Conservation (phyloP, 2,329 filamentous ascomycete species). For the Alternaria alternata region DNA sequence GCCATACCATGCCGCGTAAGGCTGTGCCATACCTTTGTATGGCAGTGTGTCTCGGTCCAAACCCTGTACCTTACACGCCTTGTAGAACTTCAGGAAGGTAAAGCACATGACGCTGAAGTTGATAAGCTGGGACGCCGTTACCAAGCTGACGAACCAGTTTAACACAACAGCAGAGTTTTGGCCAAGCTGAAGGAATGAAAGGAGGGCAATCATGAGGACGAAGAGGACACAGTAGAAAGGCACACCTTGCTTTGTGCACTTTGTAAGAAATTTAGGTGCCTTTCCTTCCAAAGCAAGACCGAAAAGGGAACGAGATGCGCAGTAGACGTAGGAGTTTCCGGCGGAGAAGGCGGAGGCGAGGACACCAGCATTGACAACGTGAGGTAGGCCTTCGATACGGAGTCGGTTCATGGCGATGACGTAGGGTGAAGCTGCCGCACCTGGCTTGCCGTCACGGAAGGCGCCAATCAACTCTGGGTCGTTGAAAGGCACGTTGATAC, state of each 20-base stretch:
- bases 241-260: conserved; percentile 69
- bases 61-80: conserved; percentile 73
- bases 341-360: conserved; percentile 65
- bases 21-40: conserved; percentile 74
- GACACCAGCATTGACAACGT: conserved; percentile 67
- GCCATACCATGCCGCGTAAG: conserved; percentile 74
- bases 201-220: conserved; percentile 72
- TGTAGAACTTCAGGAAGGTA: conserved; percentile 76
- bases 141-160: conserved; percentile 75
- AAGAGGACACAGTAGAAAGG: conserved; percentile 75
- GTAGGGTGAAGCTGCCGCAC: conserved; percentile 72
- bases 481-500: conserved; percentile 73
- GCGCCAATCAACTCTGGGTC: conserved; percentile 68
- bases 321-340: conserved; percentile 65
- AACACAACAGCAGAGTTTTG: conserved; percentile 72
- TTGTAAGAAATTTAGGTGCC: conserved; percentile 63
- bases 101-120: conserved; percentile 65
- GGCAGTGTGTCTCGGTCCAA: conserved; percentile 73
- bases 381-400: conserved; percentile 62
- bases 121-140: conserved; percentile 72
- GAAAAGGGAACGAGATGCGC: conserved; percentile 62
- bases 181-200: conserved; percentile 80
- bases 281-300: conserved; percentile 63
- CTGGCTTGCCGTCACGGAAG: conserved; percentile 66
- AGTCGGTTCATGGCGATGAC: conserved; percentile 68